Evolutionary conservation across 2,329 filamentous ascomycete genomes (phyloP).

Genomic region (Sclerotinia subarctica): DNA sequence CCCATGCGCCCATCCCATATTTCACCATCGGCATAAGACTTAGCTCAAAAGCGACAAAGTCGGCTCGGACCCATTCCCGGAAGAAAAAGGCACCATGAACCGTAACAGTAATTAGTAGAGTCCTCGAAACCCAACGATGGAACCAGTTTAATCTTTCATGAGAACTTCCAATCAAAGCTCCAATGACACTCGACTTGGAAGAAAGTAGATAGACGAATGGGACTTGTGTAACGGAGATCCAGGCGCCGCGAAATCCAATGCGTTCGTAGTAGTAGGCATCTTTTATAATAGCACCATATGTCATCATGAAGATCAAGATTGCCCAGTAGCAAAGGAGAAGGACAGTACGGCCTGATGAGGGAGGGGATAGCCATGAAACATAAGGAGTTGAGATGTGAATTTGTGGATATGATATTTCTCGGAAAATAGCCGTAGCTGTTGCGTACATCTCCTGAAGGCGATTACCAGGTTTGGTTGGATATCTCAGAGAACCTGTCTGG

Average conservation of each 20-base stretch:
- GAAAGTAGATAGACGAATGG: conserved; percentile 62
- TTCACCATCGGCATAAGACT: conserved; percentile 61
- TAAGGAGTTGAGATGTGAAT: conserved; percentile 47
- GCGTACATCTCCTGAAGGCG: conserved; percentile 52
- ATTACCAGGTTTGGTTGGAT: conserved; percentile 52
- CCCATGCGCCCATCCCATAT: conserved; percentile 67
- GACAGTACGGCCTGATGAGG: conserved; percentile 54
- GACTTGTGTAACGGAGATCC: conserved; percentile 62
- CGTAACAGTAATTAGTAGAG: conserved; percentile 64
- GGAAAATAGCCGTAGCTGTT: conserved; percentile 54
- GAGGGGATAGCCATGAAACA: conserved; percentile 56
- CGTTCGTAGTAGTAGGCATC: conserved; percentile 61
- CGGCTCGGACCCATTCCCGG: conserved; percentile 57
- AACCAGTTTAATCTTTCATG: conserved; percentile 72
- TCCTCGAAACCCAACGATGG: conserved; percentile 68
- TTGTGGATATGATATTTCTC: conserved; percentile 57
- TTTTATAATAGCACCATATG: conserved; percentile 46
- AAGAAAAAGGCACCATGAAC: conserved; percentile 71
- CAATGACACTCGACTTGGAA: conserved; percentile 58
- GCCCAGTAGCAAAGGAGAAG: conserved; percentile 57
- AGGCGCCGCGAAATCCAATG: conserved; percentile 65
- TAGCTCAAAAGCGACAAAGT: conserved; percentile 58
- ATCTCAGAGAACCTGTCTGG: conserved; percentile 39
- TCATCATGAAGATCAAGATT: conserved; percentile 57
- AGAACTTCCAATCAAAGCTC: conserved; percentile 57